phyloP scores from a whole-genome alignment of 176 grass and related monocot genomes.

The Hsuehochloa calcarea region DNA sequence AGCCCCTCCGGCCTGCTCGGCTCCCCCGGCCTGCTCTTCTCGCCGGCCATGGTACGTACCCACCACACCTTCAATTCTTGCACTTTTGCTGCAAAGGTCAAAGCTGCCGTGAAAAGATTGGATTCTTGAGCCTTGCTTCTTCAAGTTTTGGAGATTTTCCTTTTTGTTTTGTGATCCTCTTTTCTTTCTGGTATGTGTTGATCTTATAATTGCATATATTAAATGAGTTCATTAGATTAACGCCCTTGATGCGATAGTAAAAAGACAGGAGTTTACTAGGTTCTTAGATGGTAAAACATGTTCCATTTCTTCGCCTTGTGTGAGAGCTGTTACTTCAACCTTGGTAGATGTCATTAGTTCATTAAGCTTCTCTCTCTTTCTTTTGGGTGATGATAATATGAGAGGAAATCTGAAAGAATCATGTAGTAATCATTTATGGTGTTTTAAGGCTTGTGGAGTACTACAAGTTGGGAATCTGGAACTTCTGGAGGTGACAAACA shows the following conservation, averaged over 20 bases:
- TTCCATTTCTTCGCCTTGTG: background rate
- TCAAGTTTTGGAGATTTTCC: background rate
- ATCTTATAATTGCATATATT: background rate
- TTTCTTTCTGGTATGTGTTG: background rate
- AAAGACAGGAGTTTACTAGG: background rate
- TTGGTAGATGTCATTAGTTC: background rate
- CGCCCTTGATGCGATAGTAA: background rate
- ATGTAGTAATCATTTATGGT: background rate
- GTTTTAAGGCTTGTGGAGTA: background rate
- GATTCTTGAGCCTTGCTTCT: background rate
- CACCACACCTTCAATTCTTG: background rate
- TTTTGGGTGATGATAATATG: background rate
- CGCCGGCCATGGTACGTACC: constrained; percentile 56
- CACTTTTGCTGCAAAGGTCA: constrained; percentile 2
- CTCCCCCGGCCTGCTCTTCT: constrained; percentile 66
- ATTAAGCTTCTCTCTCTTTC: background rate
- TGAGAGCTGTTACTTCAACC: background rate
- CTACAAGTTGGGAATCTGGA: constrained; percentile 15
- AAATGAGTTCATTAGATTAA: background rate
- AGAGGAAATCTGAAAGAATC: background rate
- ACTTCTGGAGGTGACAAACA: background rate
- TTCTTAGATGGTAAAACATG: background rate
- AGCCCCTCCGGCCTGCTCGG: constrained; percentile 73
- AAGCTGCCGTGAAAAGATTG: background rate
- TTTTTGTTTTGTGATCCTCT: background rate